phyloP scores from a whole-genome alignment of 1,284 basidiomycete genomes.

The Trichosporon asahii region DNA sequence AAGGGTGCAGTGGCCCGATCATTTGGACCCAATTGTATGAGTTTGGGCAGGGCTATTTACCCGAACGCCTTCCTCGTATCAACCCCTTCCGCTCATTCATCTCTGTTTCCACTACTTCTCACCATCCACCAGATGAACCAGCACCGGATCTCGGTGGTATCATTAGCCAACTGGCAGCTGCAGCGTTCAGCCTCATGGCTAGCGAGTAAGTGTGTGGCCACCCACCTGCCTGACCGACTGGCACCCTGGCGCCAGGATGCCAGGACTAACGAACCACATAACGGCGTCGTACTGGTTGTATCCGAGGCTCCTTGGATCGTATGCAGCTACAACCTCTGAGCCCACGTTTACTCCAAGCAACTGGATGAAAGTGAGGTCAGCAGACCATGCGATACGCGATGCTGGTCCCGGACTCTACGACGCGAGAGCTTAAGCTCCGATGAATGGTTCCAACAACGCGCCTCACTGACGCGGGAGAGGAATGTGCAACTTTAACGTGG shows the following conservation, averaged over 20 bases:
- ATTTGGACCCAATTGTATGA: constrained; percentile 8
- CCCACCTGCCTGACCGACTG: neutral
- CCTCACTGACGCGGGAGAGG: neutral
- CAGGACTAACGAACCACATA: neutral
- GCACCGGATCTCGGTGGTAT: neutral
- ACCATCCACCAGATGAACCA: neutral
- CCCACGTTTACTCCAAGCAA: too few species aligned
- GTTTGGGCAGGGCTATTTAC: constrained; percentile 6
- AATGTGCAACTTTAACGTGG: neutral
- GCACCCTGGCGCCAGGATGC: neutral
- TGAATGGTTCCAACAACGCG: neutral
- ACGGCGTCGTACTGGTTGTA: neutral
- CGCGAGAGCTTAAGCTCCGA: neutral
- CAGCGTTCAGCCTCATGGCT: neutral
- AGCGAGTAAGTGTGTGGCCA: neutral
- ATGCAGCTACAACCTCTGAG: neutral
- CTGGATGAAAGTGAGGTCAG: neutral
- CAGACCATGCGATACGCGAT: neutral
- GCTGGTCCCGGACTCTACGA: neutral
- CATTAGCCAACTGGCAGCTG: neutral
- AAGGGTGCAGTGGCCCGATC: neutral
- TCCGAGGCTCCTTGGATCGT: neutral
- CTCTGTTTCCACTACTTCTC: neutral
- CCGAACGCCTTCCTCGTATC: neutral
- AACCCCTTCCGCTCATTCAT: neutral